These are phyloP conservation scores for Chlorella sorokiniana DNA, from an alignment of 139 green algal species.

Conservation along the genomic window DNA sequence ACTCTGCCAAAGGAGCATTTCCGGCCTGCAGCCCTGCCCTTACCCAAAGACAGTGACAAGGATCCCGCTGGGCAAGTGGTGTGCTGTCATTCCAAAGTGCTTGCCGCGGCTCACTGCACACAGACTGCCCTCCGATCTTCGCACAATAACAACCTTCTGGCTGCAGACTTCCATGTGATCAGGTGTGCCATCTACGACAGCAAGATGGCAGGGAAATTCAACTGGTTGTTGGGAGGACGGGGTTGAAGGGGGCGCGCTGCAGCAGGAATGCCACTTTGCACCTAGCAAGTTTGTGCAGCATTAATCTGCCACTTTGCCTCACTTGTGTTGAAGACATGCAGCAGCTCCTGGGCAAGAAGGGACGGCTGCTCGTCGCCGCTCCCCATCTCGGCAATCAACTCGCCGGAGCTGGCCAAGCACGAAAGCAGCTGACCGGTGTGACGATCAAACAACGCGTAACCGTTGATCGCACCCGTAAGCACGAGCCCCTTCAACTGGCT, in stretches of 20 bases:
- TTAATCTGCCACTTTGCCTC: too few relatives aligned
- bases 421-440: neutral
- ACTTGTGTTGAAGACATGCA: neutral
- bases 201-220: neutral
- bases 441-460: neutral
- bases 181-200: neutral
- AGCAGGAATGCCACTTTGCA: too few relatives aligned
- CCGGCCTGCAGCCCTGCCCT: neutral
- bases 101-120: slow-evolving; percentile 31
- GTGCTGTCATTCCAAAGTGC: slow-evolving; percentile 10
- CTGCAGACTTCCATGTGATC: slow-evolving; percentile 4
- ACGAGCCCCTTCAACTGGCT: neutral
- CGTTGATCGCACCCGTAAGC: neutral
- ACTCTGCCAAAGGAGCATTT: neutral
- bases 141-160: neutral
- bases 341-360: neutral
- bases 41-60: neutral
- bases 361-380: neutral
- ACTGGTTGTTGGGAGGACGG: too few relatives aligned
- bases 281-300: neutral
- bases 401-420: neutral
- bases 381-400: neutral
- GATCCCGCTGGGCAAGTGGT: slow-evolving; percentile 10
- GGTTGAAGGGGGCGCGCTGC: too few relatives aligned
- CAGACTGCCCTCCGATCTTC: neutral